Evolutionary conservation across 176 grass and related monocot genomes (phyloP), one percentile per base, ranked within the genome.

Genomic region (Cymbopogon citratus): DNA sequence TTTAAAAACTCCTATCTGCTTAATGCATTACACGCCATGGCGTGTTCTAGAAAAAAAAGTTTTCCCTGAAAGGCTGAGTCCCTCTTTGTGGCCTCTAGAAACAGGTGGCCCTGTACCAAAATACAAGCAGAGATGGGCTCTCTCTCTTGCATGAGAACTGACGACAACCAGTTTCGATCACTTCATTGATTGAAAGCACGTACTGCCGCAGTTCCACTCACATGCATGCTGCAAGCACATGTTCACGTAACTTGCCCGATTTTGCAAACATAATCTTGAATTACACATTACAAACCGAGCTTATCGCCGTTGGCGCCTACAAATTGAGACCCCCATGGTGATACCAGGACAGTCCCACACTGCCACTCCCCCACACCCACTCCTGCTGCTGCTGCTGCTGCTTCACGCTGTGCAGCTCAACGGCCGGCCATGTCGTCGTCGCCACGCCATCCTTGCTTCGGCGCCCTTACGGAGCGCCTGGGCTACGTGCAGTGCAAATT

Each of bases 401-500:
- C 23, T 19, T 36, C 29, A 15, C 5, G 29, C 11, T 21, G 48
- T 34, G 27, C 15, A 25, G 5, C 73, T 75, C 31, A 5, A 57
- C 7, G 11, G 5, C 7, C 52, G 23, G 59, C 49, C 59, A 87
- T 87, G 91, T 85, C 91, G 27, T 72, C 80, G 48, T 6, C 46
- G 62, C 74, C 34, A 36, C 12, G 43, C 56, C 44, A 86, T 69
- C 63, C 74, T 34, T 73, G 31, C 38, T 72, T 75, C 69, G 77
- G 70, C 71, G 25, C 33, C 65, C 33, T 39, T n/a, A 52, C 25
- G 1, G 92, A 91, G 89, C 86, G 79, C 33, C 83, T 94, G 21
- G 92, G 92, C 86, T 94, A 87, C 63, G 92, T 94, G 40, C 92
- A 91, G 62, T 94, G 89, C 86, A 76, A 5, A 71, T 76, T 91